A percentile compares a stretch with the other conserved stretches of the same genome.
Conservation (phyloP, 257 asterid species). For the Nicotiana tabacum region DNA sequence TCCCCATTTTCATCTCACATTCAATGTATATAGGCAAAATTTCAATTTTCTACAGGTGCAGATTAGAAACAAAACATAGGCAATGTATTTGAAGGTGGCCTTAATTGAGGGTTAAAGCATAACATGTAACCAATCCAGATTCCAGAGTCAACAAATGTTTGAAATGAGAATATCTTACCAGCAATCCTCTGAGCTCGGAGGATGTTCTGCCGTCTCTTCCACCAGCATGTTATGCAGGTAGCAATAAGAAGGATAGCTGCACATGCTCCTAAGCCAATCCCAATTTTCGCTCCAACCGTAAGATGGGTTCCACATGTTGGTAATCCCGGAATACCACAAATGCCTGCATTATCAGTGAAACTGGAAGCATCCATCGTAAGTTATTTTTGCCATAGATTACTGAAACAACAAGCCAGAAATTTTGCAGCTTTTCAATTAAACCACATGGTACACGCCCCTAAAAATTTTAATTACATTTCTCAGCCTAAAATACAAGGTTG, state of each 20-base stretch:
- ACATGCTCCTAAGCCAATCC: constrained; percentile 55
- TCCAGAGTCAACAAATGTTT: not conserved
- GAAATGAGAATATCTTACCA: constrained; percentile 34
- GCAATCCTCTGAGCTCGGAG: constrained; percentile 87
- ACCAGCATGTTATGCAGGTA: constrained; percentile 79
- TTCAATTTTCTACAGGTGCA: not conserved
- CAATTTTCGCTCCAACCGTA: constrained; percentile 67
- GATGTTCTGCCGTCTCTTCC: constrained; percentile 90
- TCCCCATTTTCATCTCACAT: too few species aligned
- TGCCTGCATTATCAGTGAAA: constrained; percentile 90
- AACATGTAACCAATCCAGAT: too few species aligned
- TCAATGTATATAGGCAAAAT: not conserved
- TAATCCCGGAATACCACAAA: constrained; percentile 93
- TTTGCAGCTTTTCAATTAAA: not conserved
- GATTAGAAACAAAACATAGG: not conserved
- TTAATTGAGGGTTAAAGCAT: not conserved
- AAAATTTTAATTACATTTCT: not conserved
- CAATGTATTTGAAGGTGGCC: not conserved
- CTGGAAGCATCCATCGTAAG: constrained; percentile 40
- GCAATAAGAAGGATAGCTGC: constrained; percentile 49
- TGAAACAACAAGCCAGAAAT: not conserved
- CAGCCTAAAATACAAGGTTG: not conserved
- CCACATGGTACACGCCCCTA: not conserved
- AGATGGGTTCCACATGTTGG: constrained; percentile 77
- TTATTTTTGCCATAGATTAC: constrained; percentile 5